phyloP scores from a whole-genome alignment of 371 early-diverging fungal genomes.

The Encephalitozoon intestinalis region DNA sequence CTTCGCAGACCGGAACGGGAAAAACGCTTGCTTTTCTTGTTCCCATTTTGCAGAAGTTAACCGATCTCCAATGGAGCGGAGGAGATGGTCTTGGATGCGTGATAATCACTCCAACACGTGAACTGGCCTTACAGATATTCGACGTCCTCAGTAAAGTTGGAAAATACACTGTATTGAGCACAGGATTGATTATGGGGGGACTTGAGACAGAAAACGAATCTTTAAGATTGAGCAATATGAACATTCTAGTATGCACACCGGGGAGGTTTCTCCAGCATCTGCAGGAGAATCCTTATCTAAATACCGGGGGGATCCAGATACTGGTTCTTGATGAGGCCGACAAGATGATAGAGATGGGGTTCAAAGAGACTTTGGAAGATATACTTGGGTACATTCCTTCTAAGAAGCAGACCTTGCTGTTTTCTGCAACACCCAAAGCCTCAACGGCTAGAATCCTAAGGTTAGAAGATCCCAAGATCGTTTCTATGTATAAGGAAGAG shows the following conservation, averaged over 20 bases:
- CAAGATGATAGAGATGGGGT: constrained; percentile 87
- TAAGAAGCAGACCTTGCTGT: constrained; percentile 82
- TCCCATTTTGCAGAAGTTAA: constrained; percentile 63
- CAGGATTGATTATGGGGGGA: constrained; percentile 94
- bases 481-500: constrained; percentile 88
- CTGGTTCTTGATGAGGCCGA: constrained; percentile 97
- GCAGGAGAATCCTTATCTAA: constrained; percentile 19
- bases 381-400: constrained; percentile 71
- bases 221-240: constrained; percentile 72
- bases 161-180: constrained; percentile 78
- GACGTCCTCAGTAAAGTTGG: constrained; percentile 77
- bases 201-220: constrained; percentile 91
- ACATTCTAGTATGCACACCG: constrained; percentile 88
- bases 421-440: constrained; percentile 90
- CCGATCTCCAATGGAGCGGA: not conserved
- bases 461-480: constrained; percentile 81
- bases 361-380: constrained; percentile 85
- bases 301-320: constrained; percentile 57
- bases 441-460: constrained; percentile 82
- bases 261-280: constrained; percentile 78
- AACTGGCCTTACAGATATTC: constrained; percentile 87
- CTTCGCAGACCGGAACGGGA: constrained; percentile 90
- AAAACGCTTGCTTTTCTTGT: constrained; percentile 89
- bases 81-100: constrained; percentile 65
- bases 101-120: constrained; percentile 88